Evolutionary conservation across 1,284 basidiomycete genomes (phyloP).

Genomic region (Butyriboletus appendiculatus): DNA sequence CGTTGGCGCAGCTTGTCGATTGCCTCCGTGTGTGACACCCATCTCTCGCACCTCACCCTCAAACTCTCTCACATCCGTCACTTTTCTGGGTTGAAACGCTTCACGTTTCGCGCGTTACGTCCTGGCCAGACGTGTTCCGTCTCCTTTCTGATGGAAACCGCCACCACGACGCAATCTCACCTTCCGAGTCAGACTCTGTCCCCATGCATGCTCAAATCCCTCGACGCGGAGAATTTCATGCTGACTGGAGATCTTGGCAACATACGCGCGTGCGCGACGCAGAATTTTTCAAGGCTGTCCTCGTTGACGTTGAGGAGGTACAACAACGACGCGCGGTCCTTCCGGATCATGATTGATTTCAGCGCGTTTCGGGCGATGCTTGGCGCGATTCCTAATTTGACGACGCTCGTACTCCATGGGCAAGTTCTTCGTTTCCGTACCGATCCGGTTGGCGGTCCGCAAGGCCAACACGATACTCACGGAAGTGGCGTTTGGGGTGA

Average conservation of each 20-base stretch:
- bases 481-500: slow-evolving; percentile 1
- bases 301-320: slow-evolving; percentile 32
- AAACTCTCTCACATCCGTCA: slow-evolving; percentile 23
- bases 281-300: slow-evolving; percentile 24
- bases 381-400: slow-evolving; percentile 22
- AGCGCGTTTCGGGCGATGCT: slow-evolving; percentile 30
- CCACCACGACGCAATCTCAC: slow-evolving; percentile 11
- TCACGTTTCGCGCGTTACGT: slow-evolving; percentile 32
- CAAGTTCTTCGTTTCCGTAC: slow-evolving; percentile 30
- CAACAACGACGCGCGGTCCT: slow-evolving; percentile 28
- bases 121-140: slow-evolving; percentile 33
- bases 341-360: slow-evolving; percentile 32
- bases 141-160: slow-evolving; percentile 24
- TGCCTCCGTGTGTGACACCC: slow-evolving; percentile 27
- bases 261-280: slow-evolving; percentile 14
- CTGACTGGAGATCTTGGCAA: slow-evolving; percentile 22
- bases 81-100: slow-evolving; percentile 28
- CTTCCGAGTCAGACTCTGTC: neutral
- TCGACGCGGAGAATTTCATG: slow-evolving; percentile 32
- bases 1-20: slow-evolving; percentile 32
- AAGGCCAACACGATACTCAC: slow-evolving; percentile 5
- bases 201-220: slow-evolving; percentile 26
- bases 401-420: slow-evolving; percentile 29
- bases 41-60: slow-evolving; percentile 31
- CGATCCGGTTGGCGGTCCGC: slow-evolving; percentile 9